These are phyloP conservation scores for Macadamia integrifolia DNA, from an alignment of 164 flowering plant genomes.

Conservation along the genomic window DNA sequence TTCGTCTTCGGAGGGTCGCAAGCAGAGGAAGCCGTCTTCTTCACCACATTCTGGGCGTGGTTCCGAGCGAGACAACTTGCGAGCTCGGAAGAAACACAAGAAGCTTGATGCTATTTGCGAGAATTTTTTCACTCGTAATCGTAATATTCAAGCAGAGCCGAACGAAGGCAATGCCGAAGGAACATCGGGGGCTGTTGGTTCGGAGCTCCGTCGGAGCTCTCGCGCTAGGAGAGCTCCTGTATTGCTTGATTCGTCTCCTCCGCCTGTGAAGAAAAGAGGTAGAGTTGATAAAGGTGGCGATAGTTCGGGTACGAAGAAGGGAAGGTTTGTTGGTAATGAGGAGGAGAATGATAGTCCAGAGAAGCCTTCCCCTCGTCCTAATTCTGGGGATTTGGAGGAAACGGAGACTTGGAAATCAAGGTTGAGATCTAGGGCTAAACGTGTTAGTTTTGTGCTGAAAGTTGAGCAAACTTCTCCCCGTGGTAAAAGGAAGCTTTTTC, in stretches of 20 bases:
- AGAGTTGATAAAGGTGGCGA: slow-evolving; percentile 20
- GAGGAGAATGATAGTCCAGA: slow-evolving; percentile 14
- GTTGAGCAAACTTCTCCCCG: slow-evolving; percentile 17
- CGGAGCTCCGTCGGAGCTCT: slow-evolving; percentile 66
- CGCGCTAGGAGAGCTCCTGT: slow-evolving; percentile 58
- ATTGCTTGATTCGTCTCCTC: slow-evolving; percentile 60
- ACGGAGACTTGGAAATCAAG: slow-evolving; percentile 48
- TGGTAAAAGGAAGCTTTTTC: slow-evolving; percentile 56
- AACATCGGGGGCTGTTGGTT: slow-evolving; percentile 14
- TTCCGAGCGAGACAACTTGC: slow-evolving; percentile 12
- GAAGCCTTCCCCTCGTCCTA: slow-evolving; percentile 11
- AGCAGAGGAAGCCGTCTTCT: slow-evolving; percentile 2
- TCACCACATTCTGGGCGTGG: background rate
- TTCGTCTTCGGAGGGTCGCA: slow-evolving; percentile 24
- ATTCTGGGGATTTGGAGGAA: slow-evolving; percentile 30
- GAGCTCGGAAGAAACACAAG: slow-evolving; percentile 66
- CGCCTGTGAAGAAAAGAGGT: slow-evolving; percentile 44
- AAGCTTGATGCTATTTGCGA: slow-evolving; percentile 77
- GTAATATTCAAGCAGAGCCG: slow-evolving; percentile 13
- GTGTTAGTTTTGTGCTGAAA: slow-evolving; percentile 15
- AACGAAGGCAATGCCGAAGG: slow-evolving; percentile 22
- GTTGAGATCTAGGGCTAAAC: slow-evolving; percentile 55
- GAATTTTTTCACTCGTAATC: slow-evolving; percentile 41
- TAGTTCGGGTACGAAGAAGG: slow-evolving; percentile 9
- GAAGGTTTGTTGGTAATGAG: slow-evolving; percentile 11